Evolutionary conservation across 2,329 filamentous ascomycete genomes (phyloP).

Genomic region (Tolypocladium ovalisporum): DNA sequence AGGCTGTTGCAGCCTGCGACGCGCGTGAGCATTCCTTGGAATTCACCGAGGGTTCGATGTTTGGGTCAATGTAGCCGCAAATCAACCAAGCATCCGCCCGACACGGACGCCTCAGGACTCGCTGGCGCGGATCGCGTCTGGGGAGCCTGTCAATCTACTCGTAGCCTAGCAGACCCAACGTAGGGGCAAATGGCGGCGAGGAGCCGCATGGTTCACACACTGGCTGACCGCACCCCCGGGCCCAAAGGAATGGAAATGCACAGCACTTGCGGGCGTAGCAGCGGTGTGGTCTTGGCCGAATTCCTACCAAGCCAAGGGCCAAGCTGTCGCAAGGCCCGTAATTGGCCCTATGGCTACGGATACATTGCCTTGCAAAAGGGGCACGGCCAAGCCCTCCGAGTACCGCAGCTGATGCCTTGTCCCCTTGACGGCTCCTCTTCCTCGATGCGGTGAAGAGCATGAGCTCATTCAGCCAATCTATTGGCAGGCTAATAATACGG

Average conservation of each 20-base stretch:
- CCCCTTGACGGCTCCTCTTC: neutral
- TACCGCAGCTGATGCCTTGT: neutral
- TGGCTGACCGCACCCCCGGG: neutral
- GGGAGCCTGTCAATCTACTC: too few species aligned
- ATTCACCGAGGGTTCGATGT: too few species aligned
- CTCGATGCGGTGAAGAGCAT: neutral
- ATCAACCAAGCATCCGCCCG: too few species aligned
- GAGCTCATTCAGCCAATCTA: neutral
- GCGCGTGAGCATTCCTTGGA: neutral
- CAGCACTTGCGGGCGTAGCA: too few species aligned
- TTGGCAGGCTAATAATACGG: neutral
- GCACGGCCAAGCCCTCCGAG: neutral
- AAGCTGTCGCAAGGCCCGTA: neutral
- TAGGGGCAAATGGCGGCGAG: neutral
- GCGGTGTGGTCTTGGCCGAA: neutral
- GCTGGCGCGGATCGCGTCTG: too few species aligned
- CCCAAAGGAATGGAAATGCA: too few species aligned
- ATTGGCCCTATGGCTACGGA: neutral
- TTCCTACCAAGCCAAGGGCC: too few species aligned
- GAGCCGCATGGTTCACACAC: neutral
- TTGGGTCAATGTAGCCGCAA: too few species aligned
- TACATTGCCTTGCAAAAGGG: neutral
- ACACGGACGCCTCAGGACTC: too few species aligned
- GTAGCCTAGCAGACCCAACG: too few species aligned
- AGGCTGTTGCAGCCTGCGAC: neutral